phyloP scores from a whole-genome alignment of 441 rosid species.

The Adansonia grandidieri region DNA sequence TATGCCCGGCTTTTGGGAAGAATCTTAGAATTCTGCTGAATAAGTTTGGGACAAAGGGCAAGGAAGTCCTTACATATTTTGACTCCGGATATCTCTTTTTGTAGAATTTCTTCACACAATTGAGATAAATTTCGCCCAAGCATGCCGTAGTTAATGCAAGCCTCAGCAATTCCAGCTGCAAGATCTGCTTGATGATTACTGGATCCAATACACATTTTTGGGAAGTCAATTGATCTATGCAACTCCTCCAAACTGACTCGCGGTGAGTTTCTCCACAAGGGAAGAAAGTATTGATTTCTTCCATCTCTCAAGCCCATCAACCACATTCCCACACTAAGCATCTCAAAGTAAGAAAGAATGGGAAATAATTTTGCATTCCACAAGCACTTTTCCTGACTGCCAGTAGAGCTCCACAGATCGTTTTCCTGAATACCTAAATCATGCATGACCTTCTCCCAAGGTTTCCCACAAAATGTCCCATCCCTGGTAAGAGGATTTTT shows the following conservation, averaged over 20 bases:
- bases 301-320: slow-evolving; percentile 78
- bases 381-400: slow-evolving; percentile 68
- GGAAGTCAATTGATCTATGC: slow-evolving; percentile 86
- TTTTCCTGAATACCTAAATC: slow-evolving; percentile 74
- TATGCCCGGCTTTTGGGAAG: slow-evolving; percentile 90
- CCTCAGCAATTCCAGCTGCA: slow-evolving; percentile 90
- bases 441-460: slow-evolving; percentile 71
- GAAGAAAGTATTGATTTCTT: slow-evolving; percentile 44
- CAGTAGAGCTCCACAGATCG: slow-evolving; percentile 70
- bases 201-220: slow-evolving; percentile 79
- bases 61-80: slow-evolving; percentile 73
- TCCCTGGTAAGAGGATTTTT: slow-evolving; percentile 58
- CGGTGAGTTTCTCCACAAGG: slow-evolving; percentile 70
- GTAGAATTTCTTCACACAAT: slow-evolving; percentile 81
- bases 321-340: slow-evolving; percentile 83
- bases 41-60: slow-evolving; percentile 68
- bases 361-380: slow-evolving; percentile 96
- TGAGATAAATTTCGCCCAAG: slow-evolving; percentile 83
- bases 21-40: slow-evolving; percentile 75
- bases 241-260: slow-evolving; percentile 96
- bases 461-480: slow-evolving; percentile 95
- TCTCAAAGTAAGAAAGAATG: slow-evolving; percentile 67
- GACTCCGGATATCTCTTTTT: slow-evolving; percentile 62
- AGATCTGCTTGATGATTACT: slow-evolving; percentile 91
- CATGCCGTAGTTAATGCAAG: slow-evolving; percentile 87